Base-by-base conservation (phyloP, 768 basidiomycete genomes). In the Tricholoma sp. region DNA sequence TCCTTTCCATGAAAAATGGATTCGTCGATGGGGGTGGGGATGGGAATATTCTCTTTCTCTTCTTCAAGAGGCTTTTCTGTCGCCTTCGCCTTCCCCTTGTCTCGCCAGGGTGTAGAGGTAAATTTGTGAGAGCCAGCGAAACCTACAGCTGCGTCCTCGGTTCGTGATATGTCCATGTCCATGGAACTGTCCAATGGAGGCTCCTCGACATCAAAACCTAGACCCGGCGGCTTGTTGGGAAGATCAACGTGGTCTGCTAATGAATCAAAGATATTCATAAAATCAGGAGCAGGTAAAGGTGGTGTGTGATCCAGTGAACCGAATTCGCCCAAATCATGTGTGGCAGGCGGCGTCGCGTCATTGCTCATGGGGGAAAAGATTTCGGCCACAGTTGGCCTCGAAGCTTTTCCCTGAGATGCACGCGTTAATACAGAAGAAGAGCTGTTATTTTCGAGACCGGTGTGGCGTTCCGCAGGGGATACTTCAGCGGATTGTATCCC, bases 231-330 rank as follows among this genome's bases (percentile, higher is more conserved):
- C 51, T 82, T 80, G 8, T 70, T 60, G 0, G 82, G 78, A 29
- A 83, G 64, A 18, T 84, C 80, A n/a, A 81, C 67, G 5, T 80
- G 76, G 32, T 77, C 74, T 0, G 86, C 84, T 54, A 84, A 68
- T 6, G 18, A 42, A 54, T 88, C 79, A 59, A 89, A 84, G 29
- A 80, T 67, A 61, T 83, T 81, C 10, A 78, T 75, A 29, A 78
- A 69, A 39, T 80, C 73, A 2, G 76, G 72, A 24, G 77, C 69
- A 1, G 77, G 72, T 1, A 77, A 61, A 0, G 76, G 72, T 13
- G 75, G 70, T 60, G 80, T 68, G 10, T 70, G 59, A 34, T 65
- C 58, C 4, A 66, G 63, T 52, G 62, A 60, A 34, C 71, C 68
- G 4, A 72, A 70, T 7, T 62, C 57, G 15, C 36, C 54, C 29